A percentile compares a stretch with the other conserved stretches of the same genome.
Conservation (phyloP, 2,329 filamentous ascomycete genomes). For the Fusarium temperatum region DNA sequence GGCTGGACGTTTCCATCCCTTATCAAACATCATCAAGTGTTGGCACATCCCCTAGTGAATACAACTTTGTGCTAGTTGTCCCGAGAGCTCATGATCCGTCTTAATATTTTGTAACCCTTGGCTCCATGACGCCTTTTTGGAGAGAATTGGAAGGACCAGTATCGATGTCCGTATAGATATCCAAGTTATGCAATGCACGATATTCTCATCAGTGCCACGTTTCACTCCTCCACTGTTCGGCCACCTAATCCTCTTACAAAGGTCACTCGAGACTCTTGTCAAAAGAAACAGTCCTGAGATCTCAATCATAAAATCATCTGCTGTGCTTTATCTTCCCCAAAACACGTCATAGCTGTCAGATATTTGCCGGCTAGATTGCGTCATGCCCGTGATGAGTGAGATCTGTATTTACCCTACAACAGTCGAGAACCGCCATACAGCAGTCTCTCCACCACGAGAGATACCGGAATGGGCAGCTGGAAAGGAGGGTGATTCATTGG, state of each 20-base stretch:
- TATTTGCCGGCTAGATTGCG: slow-evolving; percentile 24
- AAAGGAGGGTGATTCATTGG: slow-evolving; percentile 30
- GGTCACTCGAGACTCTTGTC: not conserved
- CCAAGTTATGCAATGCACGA: not conserved
- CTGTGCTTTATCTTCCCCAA: not conserved
- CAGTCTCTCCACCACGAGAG: slow-evolving; percentile 9
- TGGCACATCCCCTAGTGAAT: not conserved
- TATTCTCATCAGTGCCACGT: not conserved
- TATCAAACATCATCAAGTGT: not conserved
- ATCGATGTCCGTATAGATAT: not conserved
- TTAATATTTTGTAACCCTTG: not conserved
- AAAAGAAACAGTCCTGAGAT: not conserved
- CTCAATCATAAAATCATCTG: not conserved
- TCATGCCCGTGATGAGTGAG: slow-evolving; percentile 19
- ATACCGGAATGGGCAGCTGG: slow-evolving; percentile 14
- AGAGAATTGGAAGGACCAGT: not conserved
- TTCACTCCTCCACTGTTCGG: not conserved
- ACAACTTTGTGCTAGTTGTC: not conserved
- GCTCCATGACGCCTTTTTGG: not conserved
- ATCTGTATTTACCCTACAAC: slow-evolving; percentile 31
- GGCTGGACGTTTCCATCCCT: not conserved
- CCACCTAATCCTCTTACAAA: not conserved
- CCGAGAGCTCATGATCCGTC: no score
- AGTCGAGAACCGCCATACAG: not conserved
- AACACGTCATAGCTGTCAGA: slow-evolving; percentile 23